Base-by-base conservation (phyloP, 805 yeast species). In the Monosporozyma siamensis region DNA sequence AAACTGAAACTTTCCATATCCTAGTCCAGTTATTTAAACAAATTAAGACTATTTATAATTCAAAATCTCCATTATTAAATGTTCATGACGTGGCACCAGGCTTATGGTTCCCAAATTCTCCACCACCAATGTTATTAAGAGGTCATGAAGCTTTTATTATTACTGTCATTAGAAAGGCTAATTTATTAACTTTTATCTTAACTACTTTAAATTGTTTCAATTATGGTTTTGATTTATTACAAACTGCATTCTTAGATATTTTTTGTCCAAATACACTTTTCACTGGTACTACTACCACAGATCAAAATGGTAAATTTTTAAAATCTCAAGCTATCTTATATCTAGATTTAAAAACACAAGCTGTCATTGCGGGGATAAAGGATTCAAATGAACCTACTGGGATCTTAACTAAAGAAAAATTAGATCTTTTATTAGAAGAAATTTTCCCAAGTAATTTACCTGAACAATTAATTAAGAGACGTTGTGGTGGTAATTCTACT, bases 331-430 rank as follows among this genome's bases (percentile, higher is more conserved):
- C 92, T 0, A 77, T 76, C 10, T 64, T 92, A 40, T 87, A 72
- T 51, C 68, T 92, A 31, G 97, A 92, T 51, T 71, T 92, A 58
- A 92, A 92, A 59, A 92, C 98, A 0, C 98, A 92, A 62, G 95
- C 96, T 0, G 92, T 78, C 56, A 88, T 92, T 17, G 81, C 96
- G 1, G 95, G 95, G 0, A 62, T 89, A 46, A 85, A 82, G 54
- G 70, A 51, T 4, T 32, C 21, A 25, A 44, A 45, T 11, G 47
- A 42, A 20, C 49, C 39, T 14, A 23, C 35, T 10, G 44, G 48
- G 31, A 43, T 31, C 9, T 46, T 52, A 3, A 44, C 48, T 4
- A 14, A 29, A 9, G 43, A 45, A 6, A 46, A 44, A 18, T 47
- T 49, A 39, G 15, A 71, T 44, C 89, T 81, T 35, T 74, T 86